Base-by-base conservation (phyloP, 306 rosid species). In the Pyrus betulifolia region DNA sequence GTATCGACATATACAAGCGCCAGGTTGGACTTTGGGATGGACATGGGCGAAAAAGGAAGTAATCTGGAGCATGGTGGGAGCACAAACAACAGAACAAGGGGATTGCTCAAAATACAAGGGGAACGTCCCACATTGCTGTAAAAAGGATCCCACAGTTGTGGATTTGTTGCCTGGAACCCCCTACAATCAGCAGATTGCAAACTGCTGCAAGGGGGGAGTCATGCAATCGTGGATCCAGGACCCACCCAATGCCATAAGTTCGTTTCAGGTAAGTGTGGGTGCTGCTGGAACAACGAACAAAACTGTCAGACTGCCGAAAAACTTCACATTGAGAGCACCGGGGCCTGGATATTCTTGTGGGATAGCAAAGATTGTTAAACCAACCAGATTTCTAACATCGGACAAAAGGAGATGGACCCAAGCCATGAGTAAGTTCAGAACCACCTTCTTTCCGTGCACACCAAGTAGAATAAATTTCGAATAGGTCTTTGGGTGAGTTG, bases 21-120 rank as follows among this genome's bases (percentile, higher is more conserved):
- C 97, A 0, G 99, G 99, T 25, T 95, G 97, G 99, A 82, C 89
- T 46, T 65, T 95, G 75, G 96, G 97, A 72, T 95, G 97, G 99
- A 88, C 97, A 67, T 95, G 99, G 99, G 97, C 99, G 0, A 90
- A 95, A 75, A 95, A 95, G 77, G 99, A 95, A 85, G 97, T 95
- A 19, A 92, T 92, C 38, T 92, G 97, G 99, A 89, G 72, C 83
- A 95, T 89, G 97, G 76, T 88, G 93, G 99, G 99, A 77, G 72
- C 70, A 61, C 99, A 95, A 80, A 85, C 99, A 74, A 95, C 97
- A 4, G 96, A 92, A 74, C 99, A 95, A 87, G 99, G 99, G 17
- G 97, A 95, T 65, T 95, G 99, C 81, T 95, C 99, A 8, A 90
- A 74, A 76, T 95, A 77, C 86, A 89, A 89, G 72, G 97, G 93